Evolutionary conservation across 495 filamentous ascomycete species (phyloP).

Genomic region (Lasiosphaeris hirsuta): DNA sequence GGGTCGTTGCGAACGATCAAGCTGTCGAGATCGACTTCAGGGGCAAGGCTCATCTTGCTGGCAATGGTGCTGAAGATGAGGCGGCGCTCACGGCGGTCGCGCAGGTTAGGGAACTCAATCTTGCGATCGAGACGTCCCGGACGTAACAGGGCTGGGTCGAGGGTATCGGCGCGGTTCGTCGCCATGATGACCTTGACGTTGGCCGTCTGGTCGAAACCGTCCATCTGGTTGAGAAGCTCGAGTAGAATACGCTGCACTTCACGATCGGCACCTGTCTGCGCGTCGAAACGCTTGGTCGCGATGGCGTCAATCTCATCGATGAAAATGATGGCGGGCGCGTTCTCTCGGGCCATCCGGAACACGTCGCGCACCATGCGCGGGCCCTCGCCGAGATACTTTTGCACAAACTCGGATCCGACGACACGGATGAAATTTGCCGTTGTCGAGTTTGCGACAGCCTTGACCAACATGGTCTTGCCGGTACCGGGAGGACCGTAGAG

Average conservation of each 20-base stretch:
- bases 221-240: constrained; percentile 98
- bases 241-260: constrained; percentile 98
- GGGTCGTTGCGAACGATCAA: constrained; percentile 96
- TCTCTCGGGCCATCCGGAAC: constrained; percentile 98
- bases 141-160: constrained; percentile 90
- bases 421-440: constrained; percentile 98
- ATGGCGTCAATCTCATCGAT: constrained; percentile 99
- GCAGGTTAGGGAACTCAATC: constrained; percentile 92
- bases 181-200: constrained; percentile 99
- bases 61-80: constrained; percentile 97
- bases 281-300: constrained; percentile 97
- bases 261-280: constrained; percentile 93
- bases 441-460: constrained; percentile 96
- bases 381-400: constrained; percentile 97
- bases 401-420: constrained; percentile 95
- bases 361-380: constrained; percentile 99
- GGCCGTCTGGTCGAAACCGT: constrained; percentile 96
- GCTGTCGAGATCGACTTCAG: constrained; percentile 93
- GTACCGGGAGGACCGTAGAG: constrained; percentile 96
- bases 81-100: constrained; percentile 87
- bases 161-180: constrained; percentile 94
- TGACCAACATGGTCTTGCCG: constrained; percentile 98
- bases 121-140: constrained; percentile 95
- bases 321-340: constrained; percentile 97
- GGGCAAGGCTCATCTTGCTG: constrained; percentile 90